phyloP scores from a whole-genome alignment of 305 asterid genomes.

The Salvia sclarea region DNA sequence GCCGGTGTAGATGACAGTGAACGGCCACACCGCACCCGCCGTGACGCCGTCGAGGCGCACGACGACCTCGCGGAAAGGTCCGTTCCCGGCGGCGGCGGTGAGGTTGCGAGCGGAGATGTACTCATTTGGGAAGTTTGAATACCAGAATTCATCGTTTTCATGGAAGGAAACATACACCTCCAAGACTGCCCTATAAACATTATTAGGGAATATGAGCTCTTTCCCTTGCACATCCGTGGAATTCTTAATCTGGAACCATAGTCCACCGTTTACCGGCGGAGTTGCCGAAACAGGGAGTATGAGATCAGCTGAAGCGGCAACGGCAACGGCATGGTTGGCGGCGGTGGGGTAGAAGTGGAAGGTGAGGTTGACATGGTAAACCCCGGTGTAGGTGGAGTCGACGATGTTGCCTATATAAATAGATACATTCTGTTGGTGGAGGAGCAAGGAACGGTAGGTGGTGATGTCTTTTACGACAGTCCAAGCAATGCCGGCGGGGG shows the following conservation, averaged over 20 bases:
- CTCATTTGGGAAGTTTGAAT: constrained; percentile 56
- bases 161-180: constrained; percentile 76
- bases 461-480: constrained; percentile 64
- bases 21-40: constrained; percentile 72
- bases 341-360: constrained; percentile 63
- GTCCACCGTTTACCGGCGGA: constrained; percentile 60
- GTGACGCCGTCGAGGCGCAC: constrained; percentile 44
- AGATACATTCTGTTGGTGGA: constrained; percentile 44
- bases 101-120: constrained; percentile 45
- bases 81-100: constrained; percentile 47
- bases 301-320: constrained; percentile 51
- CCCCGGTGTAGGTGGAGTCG: constrained; percentile 57
- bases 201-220: constrained; percentile 50
- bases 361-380: constrained; percentile 55
- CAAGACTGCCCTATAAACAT: constrained; percentile 64
- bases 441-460: constrained; percentile 55
- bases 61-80: constrained; percentile 69
- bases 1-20: constrained; percentile 69
- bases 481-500: constrained; percentile 55
- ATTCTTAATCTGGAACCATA: constrained; percentile 65
- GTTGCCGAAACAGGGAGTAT: constrained; percentile 63
- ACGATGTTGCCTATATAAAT: constrained; percentile 61
- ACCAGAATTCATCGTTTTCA: constrained; percentile 78
- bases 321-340: not conserved
- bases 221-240: constrained; percentile 43